These are phyloP conservation scores for Boletus nobilissimus DNA, from an alignment of 1,284 basidiomycete genomes.

Conservation along the genomic window DNA sequence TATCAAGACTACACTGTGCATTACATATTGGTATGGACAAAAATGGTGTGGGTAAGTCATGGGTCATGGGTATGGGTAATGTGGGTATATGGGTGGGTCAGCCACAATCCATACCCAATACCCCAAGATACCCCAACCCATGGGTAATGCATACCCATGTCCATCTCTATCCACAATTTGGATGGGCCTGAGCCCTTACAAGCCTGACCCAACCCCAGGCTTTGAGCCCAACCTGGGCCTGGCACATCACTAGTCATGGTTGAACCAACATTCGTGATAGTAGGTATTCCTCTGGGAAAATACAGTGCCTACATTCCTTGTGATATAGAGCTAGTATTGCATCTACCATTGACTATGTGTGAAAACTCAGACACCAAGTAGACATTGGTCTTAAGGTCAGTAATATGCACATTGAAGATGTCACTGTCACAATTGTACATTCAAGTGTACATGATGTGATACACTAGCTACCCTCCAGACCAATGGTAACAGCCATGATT, in stretches of 20 bases:
- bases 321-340: not conserved
- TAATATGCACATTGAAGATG: not conserved
- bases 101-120: no score
- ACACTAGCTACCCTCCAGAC: not conserved
- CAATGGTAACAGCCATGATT: not conserved
- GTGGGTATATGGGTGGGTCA: no score
- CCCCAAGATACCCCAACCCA: no score
- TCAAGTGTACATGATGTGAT: not conserved
- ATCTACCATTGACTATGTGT: not conserved
- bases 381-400: not conserved
- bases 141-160: no score
- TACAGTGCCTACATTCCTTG: not conserved
- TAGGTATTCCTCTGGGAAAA: not conserved
- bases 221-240: no score
- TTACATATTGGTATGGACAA: no score
- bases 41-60: no score
- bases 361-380: not conserved
- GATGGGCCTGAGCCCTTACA: no score
- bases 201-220: no score
- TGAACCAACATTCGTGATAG: not conserved
- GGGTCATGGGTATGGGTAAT: no score
- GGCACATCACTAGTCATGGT: not conserved
- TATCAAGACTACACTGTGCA: no score
- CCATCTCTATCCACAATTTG: no score
- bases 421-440: conserved; percentile 1